Evolutionary conservation across 2,329 filamentous ascomycete species (phyloP).

Genomic region (Aspergillus sp.): DNA sequence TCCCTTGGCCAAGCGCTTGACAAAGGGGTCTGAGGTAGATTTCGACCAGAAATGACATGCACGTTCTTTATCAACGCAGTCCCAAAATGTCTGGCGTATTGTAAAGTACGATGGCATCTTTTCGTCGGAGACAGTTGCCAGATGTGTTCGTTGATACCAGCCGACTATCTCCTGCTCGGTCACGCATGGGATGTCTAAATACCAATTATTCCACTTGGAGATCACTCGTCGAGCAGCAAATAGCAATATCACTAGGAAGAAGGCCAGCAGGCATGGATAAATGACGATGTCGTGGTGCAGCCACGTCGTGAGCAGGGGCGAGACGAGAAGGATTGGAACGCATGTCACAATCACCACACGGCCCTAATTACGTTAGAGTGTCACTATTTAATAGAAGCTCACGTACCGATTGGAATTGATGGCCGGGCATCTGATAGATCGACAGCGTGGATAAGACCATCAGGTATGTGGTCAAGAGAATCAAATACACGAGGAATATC

Average conservation of each 20-base stretch:
- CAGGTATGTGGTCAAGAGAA: constrained; percentile 58
- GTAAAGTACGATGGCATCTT: constrained; percentile 6
- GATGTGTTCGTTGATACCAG: constrained; percentile 40
- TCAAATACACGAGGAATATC: constrained; percentile 59
- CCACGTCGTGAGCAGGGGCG: constrained; percentile 56
- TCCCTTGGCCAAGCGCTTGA: constrained; percentile 49
- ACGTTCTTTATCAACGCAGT: constrained; percentile 45
- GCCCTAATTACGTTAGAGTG: constrained; percentile 30
- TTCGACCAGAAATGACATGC: constrained; percentile 43
- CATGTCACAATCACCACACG: constrained; percentile 56
- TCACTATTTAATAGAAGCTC: not conserved
- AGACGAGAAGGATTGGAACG: constrained; percentile 56
- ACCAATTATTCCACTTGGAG: constrained; percentile 60
- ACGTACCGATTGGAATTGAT: constrained; percentile 49
- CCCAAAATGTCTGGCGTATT: constrained; percentile 41
- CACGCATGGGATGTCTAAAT: constrained; percentile 36
- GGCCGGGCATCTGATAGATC: constrained; percentile 51
- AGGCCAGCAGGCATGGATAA: constrained; percentile 55
- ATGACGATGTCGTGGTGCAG: constrained; percentile 54
- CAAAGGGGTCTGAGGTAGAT: constrained; percentile 46
- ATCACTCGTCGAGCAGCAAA: constrained; percentile 54
- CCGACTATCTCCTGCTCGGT: constrained; percentile 36
- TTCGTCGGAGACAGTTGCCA: constrained; percentile 2
- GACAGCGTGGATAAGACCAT: constrained; percentile 50
- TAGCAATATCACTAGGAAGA: constrained; percentile 52